Evolutionary conservation across 305 asterid species (phyloP).

Genomic region (Plantago coronopus): DNA sequence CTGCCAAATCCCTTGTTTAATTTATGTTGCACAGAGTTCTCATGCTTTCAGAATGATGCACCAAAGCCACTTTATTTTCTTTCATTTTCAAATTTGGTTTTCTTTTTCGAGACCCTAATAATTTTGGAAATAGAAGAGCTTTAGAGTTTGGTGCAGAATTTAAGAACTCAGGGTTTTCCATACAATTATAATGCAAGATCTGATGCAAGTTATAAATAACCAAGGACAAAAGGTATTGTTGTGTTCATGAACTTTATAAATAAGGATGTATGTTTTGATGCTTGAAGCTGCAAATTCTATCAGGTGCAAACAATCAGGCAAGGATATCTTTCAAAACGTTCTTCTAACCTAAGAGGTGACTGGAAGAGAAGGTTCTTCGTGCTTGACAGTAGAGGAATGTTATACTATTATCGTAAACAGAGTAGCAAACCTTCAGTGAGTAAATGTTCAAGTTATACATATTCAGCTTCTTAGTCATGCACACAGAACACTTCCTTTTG

Average conservation of each 20-base stretch:
- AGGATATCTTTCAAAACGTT: conserved; percentile 96
- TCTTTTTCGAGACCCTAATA: background rate
- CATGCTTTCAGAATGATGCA: background rate
- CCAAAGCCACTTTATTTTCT: background rate
- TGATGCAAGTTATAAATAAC: too few species aligned
- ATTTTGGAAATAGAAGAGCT: background rate
- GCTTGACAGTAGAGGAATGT: conserved; percentile 99
- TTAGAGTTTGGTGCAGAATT: too few species aligned
- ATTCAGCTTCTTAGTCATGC: conserved; percentile 2
- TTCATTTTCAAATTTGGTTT: background rate
- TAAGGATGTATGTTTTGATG: background rate
- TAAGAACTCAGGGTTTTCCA: too few species aligned
- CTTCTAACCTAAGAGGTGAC: conserved; percentile 94
- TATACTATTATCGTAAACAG: conserved; percentile 96
- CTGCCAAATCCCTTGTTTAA: background rate
- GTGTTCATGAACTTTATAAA: background rate
- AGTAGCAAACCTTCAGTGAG: conserved; percentile 97
- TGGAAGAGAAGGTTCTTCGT: conserved; percentile 99
- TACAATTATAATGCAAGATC: too few species aligned
- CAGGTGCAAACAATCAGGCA: conserved; percentile 99
- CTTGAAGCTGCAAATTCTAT: conserved; percentile 35
- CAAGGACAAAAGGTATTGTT: background rate
- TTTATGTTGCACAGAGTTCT: background rate
- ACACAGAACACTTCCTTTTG: conserved; percentile 10
- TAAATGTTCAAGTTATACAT: conserved; percentile 26